Base-by-base conservation (phyloP, 139 green algal species). In the Asterochloris sp. region DNA sequence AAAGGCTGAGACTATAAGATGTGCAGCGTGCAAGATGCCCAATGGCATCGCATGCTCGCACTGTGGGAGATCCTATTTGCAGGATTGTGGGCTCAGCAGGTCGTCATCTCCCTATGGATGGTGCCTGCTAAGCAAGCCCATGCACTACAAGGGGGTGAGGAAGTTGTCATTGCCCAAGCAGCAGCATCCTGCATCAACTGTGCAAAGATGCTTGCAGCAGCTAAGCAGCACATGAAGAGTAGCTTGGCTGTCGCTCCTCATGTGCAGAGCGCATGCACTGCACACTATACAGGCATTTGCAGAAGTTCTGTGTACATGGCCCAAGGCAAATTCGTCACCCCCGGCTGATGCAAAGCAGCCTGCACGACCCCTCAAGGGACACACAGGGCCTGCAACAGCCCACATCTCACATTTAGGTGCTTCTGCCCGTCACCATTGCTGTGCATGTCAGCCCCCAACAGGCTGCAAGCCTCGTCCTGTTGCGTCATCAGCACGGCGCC, bases 361-460 rank as follows among this genome's bases (percentile, higher is more conserved):
- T 54, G 38, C 21, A 76, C 29, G 69, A 76, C 69, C 24, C 29
- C 14, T 21, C 12, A 29, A 13, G 14, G 24, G 24, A 27, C 23
- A 21, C 74, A 66, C 14, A 12, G 15, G 26, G 28, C 74, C 28
- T 78, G 74, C 28, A 80, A 62, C 16, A 27, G n/a, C 16, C 19
- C 23, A 76, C 19, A 93, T 13, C 79, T 76, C 17, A 86, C 91
- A 81, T 96, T 92, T 16, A 98, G 85, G 77, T 92, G 87, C 85
- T 94, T 95, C 75, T 93, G 89, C 13, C 96, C 95, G 6, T 76
- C 74, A 17, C 97, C 97, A 85, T 99, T 94, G 71, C 87, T 93
- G 85, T 89, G 80, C 93, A 99, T 97, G 68, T 96, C 90, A 15
- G 91, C 89, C 0, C 95, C 95, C 60, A 98, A 88, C 63, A 98